These are phyloP conservation scores for Entomortierella parvispora DNA, from an alignment of 192 early-diverging fungal genomes.

Conservation along the genomic window DNA sequence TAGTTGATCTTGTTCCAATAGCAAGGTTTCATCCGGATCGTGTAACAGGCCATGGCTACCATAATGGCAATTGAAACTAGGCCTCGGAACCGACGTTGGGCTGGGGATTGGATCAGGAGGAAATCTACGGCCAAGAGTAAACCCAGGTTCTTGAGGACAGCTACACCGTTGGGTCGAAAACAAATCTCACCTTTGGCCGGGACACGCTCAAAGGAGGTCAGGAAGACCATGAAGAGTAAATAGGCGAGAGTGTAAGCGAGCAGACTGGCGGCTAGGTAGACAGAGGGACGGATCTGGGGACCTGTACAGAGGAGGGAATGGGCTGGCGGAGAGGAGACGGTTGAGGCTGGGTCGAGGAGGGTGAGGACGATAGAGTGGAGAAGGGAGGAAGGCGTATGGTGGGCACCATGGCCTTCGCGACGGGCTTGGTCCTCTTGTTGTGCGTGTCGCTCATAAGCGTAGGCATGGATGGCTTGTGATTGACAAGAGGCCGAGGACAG, in stretches of 20 bases:
- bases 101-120: constrained; percentile 67
- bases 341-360: constrained; percentile 29
- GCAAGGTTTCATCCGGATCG: constrained; percentile 75
- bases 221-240: constrained; percentile 71
- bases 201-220: constrained; percentile 77
- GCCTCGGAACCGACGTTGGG: constrained; percentile 67
- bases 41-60: constrained; percentile 77
- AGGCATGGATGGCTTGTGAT: constrained; percentile 44
- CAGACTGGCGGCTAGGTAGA: constrained; percentile 69
- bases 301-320: constrained; percentile 27
- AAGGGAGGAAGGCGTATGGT: neutral
- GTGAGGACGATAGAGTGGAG: constrained; percentile 16
- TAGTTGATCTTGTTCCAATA: constrained; percentile 83
- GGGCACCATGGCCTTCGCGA: neutral
- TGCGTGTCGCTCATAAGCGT: constrained; percentile 13
- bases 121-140: constrained; percentile 75
- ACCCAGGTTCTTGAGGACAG: constrained; percentile 78
- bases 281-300: constrained; percentile 58
- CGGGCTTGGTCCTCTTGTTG: constrained; percentile 21
- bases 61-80: constrained; percentile 75
- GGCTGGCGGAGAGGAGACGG: constrained; percentile 5
- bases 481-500: constrained; percentile 43
- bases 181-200: constrained; percentile 76
- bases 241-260: constrained; percentile 73
- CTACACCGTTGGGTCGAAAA: constrained; percentile 77